phyloP scores from a whole-genome alignment of 108 stramenopile genomes.

The Cyclotella baltica region DNA sequence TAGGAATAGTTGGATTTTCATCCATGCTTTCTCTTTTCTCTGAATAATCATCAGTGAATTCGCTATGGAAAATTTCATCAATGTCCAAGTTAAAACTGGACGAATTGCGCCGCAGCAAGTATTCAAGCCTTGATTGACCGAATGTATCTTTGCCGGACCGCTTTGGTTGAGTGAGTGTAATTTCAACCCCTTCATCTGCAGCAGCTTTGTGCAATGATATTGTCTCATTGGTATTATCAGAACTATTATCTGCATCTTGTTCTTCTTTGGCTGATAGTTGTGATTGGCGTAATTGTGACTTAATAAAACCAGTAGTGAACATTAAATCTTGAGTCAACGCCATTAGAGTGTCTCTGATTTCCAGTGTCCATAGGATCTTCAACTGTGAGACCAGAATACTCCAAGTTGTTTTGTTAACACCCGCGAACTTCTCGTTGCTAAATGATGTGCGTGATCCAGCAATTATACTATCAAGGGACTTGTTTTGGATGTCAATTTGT shows the following conservation, averaged over 20 bases:
- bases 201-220: not conserved
- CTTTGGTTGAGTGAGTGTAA: constrained; percentile 3
- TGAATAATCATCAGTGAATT: not conserved
- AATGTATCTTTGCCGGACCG: not conserved
- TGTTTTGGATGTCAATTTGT: constrained; percentile 56
- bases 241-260: not conserved
- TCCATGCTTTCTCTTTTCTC: not conserved
- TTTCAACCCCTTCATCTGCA: constrained; percentile 19
- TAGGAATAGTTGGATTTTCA: constrained; percentile 42
- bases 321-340: constrained; percentile 55
- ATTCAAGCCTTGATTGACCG: constrained; percentile 28
- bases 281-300: constrained; percentile 49
- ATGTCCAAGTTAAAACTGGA: constrained; percentile 25
- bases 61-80: not conserved
- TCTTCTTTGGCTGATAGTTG: constrained; percentile 30
- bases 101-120: constrained; percentile 34
- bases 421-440: constrained; percentile 26
- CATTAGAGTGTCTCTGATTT: constrained; percentile 58
- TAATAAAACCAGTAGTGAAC: constrained; percentile 56
- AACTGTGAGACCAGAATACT: constrained; percentile 54
- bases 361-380: constrained; percentile 59
- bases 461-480: constrained; percentile 49
- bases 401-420: constrained; percentile 54
- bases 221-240: not conserved
- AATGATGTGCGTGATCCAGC: constrained; percentile 20